Base-by-base conservation (phyloP, 2,329 filamentous ascomycete genomes). In the Phaeophleospora eucalypticola region DNA sequence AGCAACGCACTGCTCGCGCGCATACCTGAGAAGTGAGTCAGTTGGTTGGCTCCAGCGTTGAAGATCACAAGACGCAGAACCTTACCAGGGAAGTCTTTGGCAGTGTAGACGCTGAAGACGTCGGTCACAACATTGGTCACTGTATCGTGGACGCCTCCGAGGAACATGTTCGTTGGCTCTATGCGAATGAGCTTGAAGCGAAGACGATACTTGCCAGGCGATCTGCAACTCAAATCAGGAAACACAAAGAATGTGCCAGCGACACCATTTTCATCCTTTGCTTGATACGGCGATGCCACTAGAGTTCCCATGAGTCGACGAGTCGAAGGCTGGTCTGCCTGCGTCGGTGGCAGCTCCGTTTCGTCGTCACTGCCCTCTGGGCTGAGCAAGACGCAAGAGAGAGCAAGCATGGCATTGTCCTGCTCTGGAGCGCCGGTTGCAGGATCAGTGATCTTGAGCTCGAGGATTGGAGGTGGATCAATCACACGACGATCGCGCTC, bases 211-310 rank as follows among this genome's bases (percentile, higher is more conserved):
- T 74, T 73, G 16, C 87, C 87, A 1, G 87, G 82, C 0, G 84
- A 89, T 27, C 87, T 80, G 63, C 86, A 89, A 3, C 85, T 89
- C 16, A 93, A 74, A 62, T 93, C 87, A 0, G 86, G 84, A 63
- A 93, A 93, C 64, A 86, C 88, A 67, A 91, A 93, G 72, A 91
- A 93, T 61, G 84, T 89, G 1, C 87, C 87, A 53, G 89, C 84
- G 17, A 79, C 68, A 43, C 82, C 81, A 43, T 82, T 74, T 60
- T 91, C 86, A 62, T 93, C 87, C 44, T 80, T 76, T 6, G 86
- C 87, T 4, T 87, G 81, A 56, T 89, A 90, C 0, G 87, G 84
- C 1, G 84, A 87, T 4, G 84, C 82, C 3, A 90, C 86, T 6
- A 89, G 70, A 6, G 86, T 86, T 15, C 87, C 87, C 85, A 91